Evolutionary conservation across 2,329 filamentous ascomycete genomes (phyloP).

Genomic region (Trichophyton rubrum): DNA sequence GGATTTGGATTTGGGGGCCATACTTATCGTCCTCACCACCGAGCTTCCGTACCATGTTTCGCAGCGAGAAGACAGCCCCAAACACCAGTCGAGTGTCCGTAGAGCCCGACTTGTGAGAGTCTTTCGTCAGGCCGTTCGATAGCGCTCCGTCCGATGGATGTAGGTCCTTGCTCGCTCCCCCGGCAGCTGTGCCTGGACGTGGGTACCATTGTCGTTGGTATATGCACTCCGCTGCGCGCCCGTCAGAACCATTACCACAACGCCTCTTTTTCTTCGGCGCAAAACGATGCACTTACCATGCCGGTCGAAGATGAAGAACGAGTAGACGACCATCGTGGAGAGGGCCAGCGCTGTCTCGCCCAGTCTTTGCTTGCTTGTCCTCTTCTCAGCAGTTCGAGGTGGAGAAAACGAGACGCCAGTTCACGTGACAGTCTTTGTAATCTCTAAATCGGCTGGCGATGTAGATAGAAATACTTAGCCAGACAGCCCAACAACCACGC

Average conservation of each 20-base stretch:
- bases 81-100: slow-evolving; percentile 94
- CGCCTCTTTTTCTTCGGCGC: background rate
- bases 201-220: slow-evolving; percentile 80
- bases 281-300: slow-evolving; percentile 53
- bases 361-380: background rate
- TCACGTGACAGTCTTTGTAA: background rate
- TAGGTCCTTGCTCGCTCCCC: slow-evolving; percentile 25
- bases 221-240: slow-evolving; percentile 73
- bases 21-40: slow-evolving; percentile 76
- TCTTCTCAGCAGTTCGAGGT: background rate
- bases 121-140: slow-evolving; percentile 29
- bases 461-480: no score
- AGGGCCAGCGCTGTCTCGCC: background rate
- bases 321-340: slow-evolving; percentile 71
- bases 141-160: slow-evolving; percentile 21
- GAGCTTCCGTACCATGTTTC: slow-evolving; percentile 93
- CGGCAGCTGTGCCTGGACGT: slow-evolving; percentile 33
- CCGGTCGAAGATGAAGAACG: slow-evolving; percentile 97
- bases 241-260: background rate
- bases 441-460: background rate
- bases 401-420: background rate
- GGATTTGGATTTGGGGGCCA: slow-evolving; percentile 9
- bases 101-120: slow-evolving; percentile 37
- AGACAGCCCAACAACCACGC: background rate
- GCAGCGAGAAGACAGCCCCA: slow-evolving; percentile 87